Conservation (phyloP, 2,329 filamentous ascomycete species). For the Helicocarpus griseus region DNA sequence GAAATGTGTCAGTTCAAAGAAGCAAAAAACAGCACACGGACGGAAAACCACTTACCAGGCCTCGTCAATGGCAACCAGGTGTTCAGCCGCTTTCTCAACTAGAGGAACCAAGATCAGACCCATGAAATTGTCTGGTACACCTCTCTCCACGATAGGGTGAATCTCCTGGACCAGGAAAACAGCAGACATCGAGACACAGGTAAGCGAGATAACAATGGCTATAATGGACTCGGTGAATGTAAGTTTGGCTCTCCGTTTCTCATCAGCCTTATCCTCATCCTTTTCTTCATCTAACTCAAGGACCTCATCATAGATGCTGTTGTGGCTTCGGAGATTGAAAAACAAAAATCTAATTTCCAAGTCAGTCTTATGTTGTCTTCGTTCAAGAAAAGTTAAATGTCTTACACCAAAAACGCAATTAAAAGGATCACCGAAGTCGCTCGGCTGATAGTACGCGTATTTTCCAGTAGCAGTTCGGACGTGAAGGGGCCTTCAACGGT, state of each 20-base stretch:
- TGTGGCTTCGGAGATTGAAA: constrained; percentile 69
- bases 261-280: constrained; percentile 54
- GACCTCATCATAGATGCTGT: constrained; percentile 65
- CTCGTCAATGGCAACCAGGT: constrained; percentile 75
- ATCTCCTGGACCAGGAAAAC: constrained; percentile 67
- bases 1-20: constrained; percentile 10
- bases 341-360: constrained; percentile 41
- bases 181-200: constrained; percentile 63
- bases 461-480: constrained; percentile 36
- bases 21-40: not conserved
- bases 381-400: not conserved
- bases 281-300: constrained; percentile 61
- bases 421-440: constrained; percentile 62
- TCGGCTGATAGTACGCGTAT: constrained; percentile 58
- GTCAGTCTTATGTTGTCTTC: not conserved
- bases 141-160: constrained; percentile 46
- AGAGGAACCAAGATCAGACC: constrained; percentile 68
- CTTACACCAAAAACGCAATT: constrained; percentile 55
- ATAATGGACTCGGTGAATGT: constrained; percentile 64
- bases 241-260: constrained; percentile 55
- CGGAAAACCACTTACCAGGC: constrained; percentile 51
- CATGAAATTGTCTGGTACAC: constrained; percentile 50
- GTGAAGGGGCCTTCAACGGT: constrained; percentile 27
- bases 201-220: constrained; percentile 54
- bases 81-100: constrained; percentile 79